Conservation (phyloP, 2,329 filamentous ascomycete species). For the Magnaporthiopsis poae region DNA sequence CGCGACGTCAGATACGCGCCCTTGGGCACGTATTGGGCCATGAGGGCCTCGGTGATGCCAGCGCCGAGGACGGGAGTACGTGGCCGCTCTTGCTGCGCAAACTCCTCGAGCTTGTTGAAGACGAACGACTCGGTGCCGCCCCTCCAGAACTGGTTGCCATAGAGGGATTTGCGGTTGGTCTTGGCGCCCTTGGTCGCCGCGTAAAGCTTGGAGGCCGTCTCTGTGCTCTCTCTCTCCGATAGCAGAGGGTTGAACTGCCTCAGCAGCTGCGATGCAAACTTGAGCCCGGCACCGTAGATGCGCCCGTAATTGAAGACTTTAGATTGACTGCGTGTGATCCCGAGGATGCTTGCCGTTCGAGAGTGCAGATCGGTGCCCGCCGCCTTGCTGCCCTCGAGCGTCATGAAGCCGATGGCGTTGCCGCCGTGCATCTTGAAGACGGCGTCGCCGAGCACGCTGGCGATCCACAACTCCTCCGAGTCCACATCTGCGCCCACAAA, state of each 20-base stretch:
- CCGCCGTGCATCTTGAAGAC: slow-evolving; percentile 92
- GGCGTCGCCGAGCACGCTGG: slow-evolving; percentile 84
- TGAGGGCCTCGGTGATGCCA: slow-evolving; percentile 90
- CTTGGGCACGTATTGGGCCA: slow-evolving; percentile 76
- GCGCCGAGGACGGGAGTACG: slow-evolving; percentile 87
- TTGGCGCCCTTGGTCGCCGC: slow-evolving; percentile 82
- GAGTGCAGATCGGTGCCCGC: slow-evolving; percentile 91
- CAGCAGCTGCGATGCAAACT: slow-evolving; percentile 81
- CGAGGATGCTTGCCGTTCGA: slow-evolving; percentile 80
- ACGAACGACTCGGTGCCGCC: slow-evolving; percentile 95
- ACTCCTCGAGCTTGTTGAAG: slow-evolving; percentile 96
- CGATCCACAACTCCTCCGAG: slow-evolving; percentile 96
- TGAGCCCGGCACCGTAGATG: slow-evolving; percentile 94
- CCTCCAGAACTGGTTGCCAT: slow-evolving; percentile 77
- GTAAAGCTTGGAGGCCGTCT: slow-evolving; percentile 73
- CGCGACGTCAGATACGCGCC: slow-evolving; percentile 89
- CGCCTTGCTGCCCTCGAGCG: slow-evolving; percentile 86
- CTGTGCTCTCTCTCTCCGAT: slow-evolving; percentile 66
- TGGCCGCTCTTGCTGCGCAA: slow-evolving; percentile 86
- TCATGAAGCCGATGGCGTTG: slow-evolving; percentile 98
- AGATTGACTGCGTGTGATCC: slow-evolving; percentile 87
- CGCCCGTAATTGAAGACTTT: slow-evolving; percentile 99
- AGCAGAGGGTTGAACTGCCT: slow-evolving; percentile 86
- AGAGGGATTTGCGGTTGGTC: slow-evolving; percentile 62
- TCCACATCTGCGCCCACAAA: slow-evolving; percentile 98